Evolutionary conservation across 2,329 filamentous ascomycete genomes (phyloP), one percentile per base, ranked within the genome.

Genomic region (Fusarium sp.): DNA sequence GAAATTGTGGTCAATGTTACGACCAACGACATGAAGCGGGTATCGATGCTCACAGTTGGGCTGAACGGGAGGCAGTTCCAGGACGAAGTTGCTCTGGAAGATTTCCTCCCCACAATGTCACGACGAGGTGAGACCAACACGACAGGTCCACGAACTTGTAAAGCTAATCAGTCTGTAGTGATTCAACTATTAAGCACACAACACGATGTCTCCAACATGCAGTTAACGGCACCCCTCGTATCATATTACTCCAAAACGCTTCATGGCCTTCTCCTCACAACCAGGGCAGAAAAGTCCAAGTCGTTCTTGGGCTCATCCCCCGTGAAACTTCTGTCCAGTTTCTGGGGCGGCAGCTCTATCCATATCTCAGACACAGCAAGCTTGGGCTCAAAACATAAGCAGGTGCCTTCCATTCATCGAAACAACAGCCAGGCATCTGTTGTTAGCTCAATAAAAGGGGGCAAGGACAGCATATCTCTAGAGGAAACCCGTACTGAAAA

Each of bases 281-380:
- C 87, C 31, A 86, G 90, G 39, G 84, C 86, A 1, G 88, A 90
- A 73, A 91, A 88, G 76, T 86, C 88, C 13, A 86, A 86, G 54
- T 89, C 88, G 1, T 92, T 92, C 74, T 85, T 95, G 11, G 89
- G 89, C 6, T 87, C 90, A n/a, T 97, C 94, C 1, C 94, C 95
- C 0, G 92, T 96, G 46, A 98, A 97, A 77, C 85, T 97, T 74
- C 83, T 98, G 17, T 96, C 94, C 0, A 97, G 87, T 74, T 87
- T 97, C 53, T 88, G 96, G 72, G 87, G 88, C 33, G 87, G 88
- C 23, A 86, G 84, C 56, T 84, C 83, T 33, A 82, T 80, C 50
- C 84, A 82, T 63, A 80, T 68, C 3, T 55, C 70, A 11, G 76
- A 77, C 6, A 59, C 72, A 7, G 65, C 67, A 11, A 63, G 73